A percentile compares a stretch with the other conserved stretches of the same genome.
Evolutionary conservation across 1,284 basidiomycete genomes (phyloP).

Genomic region (Phylloporus sp.): DNA sequence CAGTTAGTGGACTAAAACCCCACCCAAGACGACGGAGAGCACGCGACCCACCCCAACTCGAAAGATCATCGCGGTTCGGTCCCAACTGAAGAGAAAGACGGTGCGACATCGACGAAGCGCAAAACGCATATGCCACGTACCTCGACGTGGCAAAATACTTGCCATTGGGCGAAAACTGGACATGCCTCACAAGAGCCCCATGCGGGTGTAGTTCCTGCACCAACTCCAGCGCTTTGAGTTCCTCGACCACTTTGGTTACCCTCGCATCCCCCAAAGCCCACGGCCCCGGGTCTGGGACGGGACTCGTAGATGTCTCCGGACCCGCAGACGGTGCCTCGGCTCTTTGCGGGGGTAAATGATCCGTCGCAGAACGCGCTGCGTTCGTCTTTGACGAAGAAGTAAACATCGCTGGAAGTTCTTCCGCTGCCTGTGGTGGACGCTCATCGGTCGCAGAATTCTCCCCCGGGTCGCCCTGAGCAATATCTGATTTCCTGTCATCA

Average conservation of each 20-base stretch:
- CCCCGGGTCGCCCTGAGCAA: not conserved
- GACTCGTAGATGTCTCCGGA: slow-evolving; percentile 37
- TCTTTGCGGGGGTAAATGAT: no score
- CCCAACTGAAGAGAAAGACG: slow-evolving; percentile 59
- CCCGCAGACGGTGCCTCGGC: no score
- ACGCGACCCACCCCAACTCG: not conserved
- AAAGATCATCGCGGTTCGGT: slow-evolving; percentile 66
- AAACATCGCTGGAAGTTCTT: no score
- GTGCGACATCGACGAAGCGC: slow-evolving; percentile 8
- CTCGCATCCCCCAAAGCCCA: slow-evolving; percentile 51
- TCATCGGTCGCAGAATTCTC: no score
- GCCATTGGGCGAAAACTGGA: slow-evolving; percentile 44
- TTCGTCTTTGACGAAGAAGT: no score
- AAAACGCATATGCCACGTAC: slow-evolving; percentile 14
- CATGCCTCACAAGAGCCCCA: slow-evolving; percentile 41
- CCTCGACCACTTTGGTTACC: slow-evolving; percentile 58
- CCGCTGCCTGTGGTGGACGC: no score
- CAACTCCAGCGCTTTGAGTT: slow-evolving; percentile 55
- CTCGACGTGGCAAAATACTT: slow-evolving; percentile 42
- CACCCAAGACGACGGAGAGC: not conserved
- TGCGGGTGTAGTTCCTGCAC: slow-evolving; percentile 51
- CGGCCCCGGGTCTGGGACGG: slow-evolving; percentile 41
- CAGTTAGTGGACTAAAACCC: not conserved
- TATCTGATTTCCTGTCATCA: not conserved
- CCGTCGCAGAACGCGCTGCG: no score